Evolutionary conservation across 2,329 filamentous ascomycete genomes (phyloP).

Genomic region (Aureobasidium sp.): DNA sequence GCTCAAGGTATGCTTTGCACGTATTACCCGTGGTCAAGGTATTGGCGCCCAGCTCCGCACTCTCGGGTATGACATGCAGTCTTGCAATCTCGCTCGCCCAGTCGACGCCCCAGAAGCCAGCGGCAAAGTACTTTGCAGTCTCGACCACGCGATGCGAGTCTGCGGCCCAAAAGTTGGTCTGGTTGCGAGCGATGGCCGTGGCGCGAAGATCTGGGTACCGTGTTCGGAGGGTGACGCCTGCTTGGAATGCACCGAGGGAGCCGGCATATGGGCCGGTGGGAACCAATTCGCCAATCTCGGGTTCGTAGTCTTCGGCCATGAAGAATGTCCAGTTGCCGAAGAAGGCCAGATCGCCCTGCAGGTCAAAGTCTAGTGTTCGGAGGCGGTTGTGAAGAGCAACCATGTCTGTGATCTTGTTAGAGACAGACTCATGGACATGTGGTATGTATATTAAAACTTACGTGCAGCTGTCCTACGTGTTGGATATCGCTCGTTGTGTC

Average conservation of each 20-base stretch:
- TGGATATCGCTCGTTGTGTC: slow-evolving; percentile 53
- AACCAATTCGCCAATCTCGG: slow-evolving; percentile 48
- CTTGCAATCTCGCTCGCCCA: slow-evolving; percentile 34
- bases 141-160: slow-evolving; percentile 49
- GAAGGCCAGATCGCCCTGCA: slow-evolving; percentile 48
- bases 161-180: slow-evolving; percentile 49
- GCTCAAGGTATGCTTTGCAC: slow-evolving; percentile 34
- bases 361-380: slow-evolving; percentile 32
- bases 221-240: slow-evolving; percentile 47
- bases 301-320: slow-evolving; percentile 35
- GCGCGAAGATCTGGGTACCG: slow-evolving; percentile 45
- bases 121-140: slow-evolving; percentile 49
- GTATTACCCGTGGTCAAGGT: slow-evolving; percentile 51
- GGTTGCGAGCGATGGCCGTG: slow-evolving; percentile 22
- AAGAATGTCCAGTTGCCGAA: slow-evolving; percentile 51
- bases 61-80: slow-evolving; percentile 50
- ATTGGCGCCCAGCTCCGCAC: slow-evolving; percentile 42
- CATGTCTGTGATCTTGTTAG: slow-evolving; percentile 32
- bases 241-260: slow-evolving; percentile 46
- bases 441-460: slow-evolving; percentile 29
- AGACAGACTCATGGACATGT: background rate
- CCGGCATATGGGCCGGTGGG: slow-evolving; percentile 51
- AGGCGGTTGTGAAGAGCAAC: slow-evolving; percentile 43
- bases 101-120: slow-evolving; percentile 49
- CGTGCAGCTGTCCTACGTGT: slow-evolving; percentile 32